phyloP scores from a whole-genome alignment of 257 asterid genomes.

The Perilla frutescens region DNA sequence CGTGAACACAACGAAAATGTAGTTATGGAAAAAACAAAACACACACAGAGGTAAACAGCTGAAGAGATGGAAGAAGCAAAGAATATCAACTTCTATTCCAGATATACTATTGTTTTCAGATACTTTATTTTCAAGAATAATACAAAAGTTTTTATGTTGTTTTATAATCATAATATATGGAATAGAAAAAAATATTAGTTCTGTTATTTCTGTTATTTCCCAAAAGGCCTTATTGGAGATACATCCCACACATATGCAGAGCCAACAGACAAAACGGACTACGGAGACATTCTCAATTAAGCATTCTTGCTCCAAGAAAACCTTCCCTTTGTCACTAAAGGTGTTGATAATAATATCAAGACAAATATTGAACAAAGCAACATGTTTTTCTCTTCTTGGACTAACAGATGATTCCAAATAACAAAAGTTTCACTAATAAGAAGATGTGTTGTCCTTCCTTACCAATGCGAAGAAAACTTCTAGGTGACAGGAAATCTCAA shows the following conservation, averaged over 20 bases:
- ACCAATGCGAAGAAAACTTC: not conserved
- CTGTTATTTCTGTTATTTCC: not conserved
- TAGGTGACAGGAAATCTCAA: not conserved
- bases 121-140: no score
- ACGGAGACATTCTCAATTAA: no score
- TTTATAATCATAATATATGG: no score
- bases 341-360: not conserved
- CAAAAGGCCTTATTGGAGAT: not conserved
- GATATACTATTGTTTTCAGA: not conserved
- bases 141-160: no score
- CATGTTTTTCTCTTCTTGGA: not conserved
- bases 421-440: not conserved
- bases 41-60: no score
- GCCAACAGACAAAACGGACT: no score
- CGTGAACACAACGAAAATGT: no score
- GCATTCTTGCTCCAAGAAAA: slow-evolving; percentile 5
- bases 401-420: not conserved
- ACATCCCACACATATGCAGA: not conserved
- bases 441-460: not conserved
- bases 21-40: no score
- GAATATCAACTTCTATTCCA: no score
- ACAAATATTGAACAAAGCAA: slow-evolving; percentile 1
- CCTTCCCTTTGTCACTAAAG: not conserved
- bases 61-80: no score
- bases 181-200: not conserved